These are phyloP conservation scores for Rubia occidens DNA, from an alignment of 305 asterid genomes.

Conservation along the genomic window DNA sequence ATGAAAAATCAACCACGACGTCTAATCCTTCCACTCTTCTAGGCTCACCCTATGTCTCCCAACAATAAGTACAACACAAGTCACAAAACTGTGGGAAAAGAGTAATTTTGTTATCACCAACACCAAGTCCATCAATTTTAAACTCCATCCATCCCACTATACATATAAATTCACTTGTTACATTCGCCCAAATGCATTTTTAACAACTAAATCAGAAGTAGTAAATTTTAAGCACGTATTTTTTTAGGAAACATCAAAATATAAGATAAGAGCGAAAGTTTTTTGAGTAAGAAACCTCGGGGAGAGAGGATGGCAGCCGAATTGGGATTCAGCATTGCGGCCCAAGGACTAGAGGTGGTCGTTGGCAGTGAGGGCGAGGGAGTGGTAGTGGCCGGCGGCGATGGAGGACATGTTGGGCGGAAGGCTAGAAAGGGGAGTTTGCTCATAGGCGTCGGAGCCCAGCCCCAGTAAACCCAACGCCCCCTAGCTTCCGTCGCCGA, in stretches of 20 bases:
- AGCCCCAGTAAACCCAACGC: slow-evolving; percentile 61
- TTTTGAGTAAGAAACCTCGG: slow-evolving; percentile 36
- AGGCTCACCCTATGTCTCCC: slow-evolving; percentile 74
- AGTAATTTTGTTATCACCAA: neutral
- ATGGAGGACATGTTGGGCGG: slow-evolving; percentile 55
- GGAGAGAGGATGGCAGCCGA: slow-evolving; percentile 52
- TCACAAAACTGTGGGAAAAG: neutral
- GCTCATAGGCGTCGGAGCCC: slow-evolving; percentile 73
- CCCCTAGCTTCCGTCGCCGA: slow-evolving; percentile 81
- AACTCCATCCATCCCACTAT: too few relatives aligned
- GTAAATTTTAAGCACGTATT: neutral
- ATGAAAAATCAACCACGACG: neutral
- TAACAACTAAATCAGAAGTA: neutral
- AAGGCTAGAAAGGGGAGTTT: slow-evolving; percentile 54
- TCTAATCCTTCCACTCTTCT: slow-evolving; percentile 55
- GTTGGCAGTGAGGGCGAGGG: slow-evolving; percentile 70
- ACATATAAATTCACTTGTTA: too few relatives aligned
- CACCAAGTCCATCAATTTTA: neutral
- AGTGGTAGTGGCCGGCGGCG: slow-evolving; percentile 87
- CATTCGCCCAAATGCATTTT: too few relatives aligned
- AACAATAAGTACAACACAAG: slow-evolving; percentile 16
- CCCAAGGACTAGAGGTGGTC: slow-evolving; percentile 96
- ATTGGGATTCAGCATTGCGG: slow-evolving; percentile 68
- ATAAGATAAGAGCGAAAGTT: neutral
- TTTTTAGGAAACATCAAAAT: neutral